Conservation (phyloP, 169 alveolate genomes). For the Plasmodium reichenowi region DNA sequence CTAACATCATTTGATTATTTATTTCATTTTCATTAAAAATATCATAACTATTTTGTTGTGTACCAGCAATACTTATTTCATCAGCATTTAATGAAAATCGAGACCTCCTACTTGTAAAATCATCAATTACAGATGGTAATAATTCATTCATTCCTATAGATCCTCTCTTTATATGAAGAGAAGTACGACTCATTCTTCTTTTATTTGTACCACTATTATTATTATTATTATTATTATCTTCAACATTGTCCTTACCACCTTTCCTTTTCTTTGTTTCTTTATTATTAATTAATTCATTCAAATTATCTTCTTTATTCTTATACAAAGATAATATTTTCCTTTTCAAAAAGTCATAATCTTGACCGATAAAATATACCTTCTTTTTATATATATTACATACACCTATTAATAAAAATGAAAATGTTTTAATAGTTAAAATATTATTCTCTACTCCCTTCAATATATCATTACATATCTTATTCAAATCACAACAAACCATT, state of each 20-base stretch:
- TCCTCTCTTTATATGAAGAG: conserved; percentile 74
- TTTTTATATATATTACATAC: conserved; percentile 74
- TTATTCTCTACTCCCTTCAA: conserved; percentile 70
- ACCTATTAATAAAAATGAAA: conserved; percentile 71
- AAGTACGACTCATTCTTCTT: conserved; percentile 43
- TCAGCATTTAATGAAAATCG: conserved; percentile 70
- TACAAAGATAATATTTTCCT: conserved; percentile 67
- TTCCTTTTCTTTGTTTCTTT: conserved; percentile 56
- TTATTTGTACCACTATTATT: conserved; percentile 10
- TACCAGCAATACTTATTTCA: conserved; percentile 73
- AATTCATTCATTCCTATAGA: conserved; percentile 48
- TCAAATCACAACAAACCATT: conserved; percentile 76
- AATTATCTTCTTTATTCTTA: conserved; percentile 62
- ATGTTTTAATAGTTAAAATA: conserved; percentile 66
- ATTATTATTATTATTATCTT: not conserved
- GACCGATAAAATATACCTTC: conserved; percentile 71
- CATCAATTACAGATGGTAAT: conserved; percentile 61
- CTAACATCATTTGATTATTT: conserved; percentile 63
- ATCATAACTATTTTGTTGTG: conserved; percentile 32
- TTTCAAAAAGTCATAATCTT: conserved; percentile 72
- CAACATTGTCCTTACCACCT: conserved; percentile 53
- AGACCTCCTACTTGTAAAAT: conserved; percentile 54
- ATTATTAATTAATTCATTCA: conserved; percentile 29
- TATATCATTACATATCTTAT: conserved; percentile 51
- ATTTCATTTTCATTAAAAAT: conserved; percentile 64